Base-by-base conservation (phyloP, 1,139 yeast species). In the Yamadazyma mexicana region DNA sequence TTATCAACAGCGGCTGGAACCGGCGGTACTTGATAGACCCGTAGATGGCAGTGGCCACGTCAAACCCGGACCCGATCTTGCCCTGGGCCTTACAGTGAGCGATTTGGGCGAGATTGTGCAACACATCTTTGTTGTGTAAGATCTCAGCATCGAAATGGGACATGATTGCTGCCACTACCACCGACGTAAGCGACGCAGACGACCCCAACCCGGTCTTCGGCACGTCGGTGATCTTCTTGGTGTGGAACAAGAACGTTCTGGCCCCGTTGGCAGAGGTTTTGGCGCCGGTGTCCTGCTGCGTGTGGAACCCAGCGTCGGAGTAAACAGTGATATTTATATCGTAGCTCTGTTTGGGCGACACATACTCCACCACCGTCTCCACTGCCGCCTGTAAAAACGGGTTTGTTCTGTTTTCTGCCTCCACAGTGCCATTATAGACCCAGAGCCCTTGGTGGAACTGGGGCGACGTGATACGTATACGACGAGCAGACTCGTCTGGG, bases 191-290 rank as follows among this genome's bases (percentile, higher is more conserved):
- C 0, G 97, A 96, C 0, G 98, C 98, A 17, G 97, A 89, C 11
- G 96, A 89, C 0, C 98, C 98, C 40, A 92, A 70, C 0, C 98
- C 98, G 0, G 98, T 94, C 58, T 92, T 92, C 7, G 96, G 82
- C 4, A 91, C 96, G 22, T 84, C 69, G 0, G 78, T 70, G 41
- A 92, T 88, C 12, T 79, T 66, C 26, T 59, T 49, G 0, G 59
- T 42, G 57, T 92, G 97, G 57, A 67, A 82, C 32, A 77, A 66
- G 55, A 91, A 91, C 17, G 56, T 46, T 34, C 64, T 70, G 2
- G 52, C 41, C 0, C 68, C 66, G 36, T 72, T 69, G 1, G 36
- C 34, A 0, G 76, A 64, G 2, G 37, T 35, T 45, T 61, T 67
- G 0, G 41, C 41, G 0, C 34, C 43, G 2, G 85, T 72, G 27